Evolutionary conservation across 176 grass and related monocot genomes (phyloP), one percentile per base, ranked within the genome.

Genomic region (Tillandsia fasciculata): DNA sequence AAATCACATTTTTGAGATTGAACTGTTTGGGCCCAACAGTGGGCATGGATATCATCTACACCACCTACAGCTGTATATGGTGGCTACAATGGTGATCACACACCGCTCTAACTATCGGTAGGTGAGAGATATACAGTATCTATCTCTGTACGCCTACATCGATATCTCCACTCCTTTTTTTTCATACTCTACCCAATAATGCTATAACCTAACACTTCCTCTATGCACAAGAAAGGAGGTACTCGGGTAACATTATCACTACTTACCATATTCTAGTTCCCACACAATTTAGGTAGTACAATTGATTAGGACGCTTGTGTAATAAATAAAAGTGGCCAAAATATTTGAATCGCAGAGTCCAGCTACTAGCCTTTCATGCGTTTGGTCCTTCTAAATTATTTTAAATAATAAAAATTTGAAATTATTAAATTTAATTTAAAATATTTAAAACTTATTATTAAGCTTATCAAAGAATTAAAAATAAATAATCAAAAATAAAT

Each of bases 1-100:
- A 59, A 59, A 59, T 18, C 26, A 11, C n/a, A 17, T 2, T 17
- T 3, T 68, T 47, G 20, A 68, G 63, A 64, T 70, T 54, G 52
- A 79, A 70, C 24, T 14, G 68, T 24, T 22, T n/a, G 22, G 23
- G 14, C 51, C 24, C 51, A 70, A 51, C 51, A 70, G 27, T 70
- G 29, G 51, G 29, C 1, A 59, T 22, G 14, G 54, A n/a, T 14
- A 22, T 59, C 54, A 59, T n/a, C n/a, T 13, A 59, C 54, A 18
- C n/a, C 54, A 59, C 54, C 8, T 18, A 7, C 1, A 58, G 54
- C 54, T 58, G 6, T 58, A 7, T 58, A 8, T 18, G 20, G 54
- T 59, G 54, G n/a, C 54, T 22, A 59, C 20, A 59, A 22, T 42
- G 15, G 54, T 8, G 15, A 59, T 59, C 14, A 59, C 54, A 18